A percentile compares a stretch with the other conserved stretches of the same genome.
These are phyloP conservation scores for Phytophthora cryptogea DNA, from an alignment of 352 stramenopile species.

Conservation along the genomic window DNA sequence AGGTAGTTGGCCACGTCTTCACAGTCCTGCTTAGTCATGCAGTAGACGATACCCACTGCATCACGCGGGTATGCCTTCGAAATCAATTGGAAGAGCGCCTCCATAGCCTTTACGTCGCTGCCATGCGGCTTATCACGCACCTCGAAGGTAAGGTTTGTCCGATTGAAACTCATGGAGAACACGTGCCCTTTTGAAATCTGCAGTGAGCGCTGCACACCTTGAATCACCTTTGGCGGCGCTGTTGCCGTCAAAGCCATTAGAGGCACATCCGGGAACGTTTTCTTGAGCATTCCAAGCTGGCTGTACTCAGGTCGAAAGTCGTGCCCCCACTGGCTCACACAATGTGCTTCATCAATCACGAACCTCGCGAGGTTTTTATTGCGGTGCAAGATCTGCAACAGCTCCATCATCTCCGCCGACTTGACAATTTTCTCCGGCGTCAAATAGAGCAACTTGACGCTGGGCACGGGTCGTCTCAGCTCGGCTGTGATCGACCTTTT, in stretches of 20 bases:
- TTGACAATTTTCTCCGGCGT: conserved; percentile 95
- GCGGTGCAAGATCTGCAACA: conserved; percentile 44
- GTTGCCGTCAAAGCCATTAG: conserved; percentile 94
- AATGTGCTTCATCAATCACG: conserved; percentile 95
- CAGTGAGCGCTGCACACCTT: conserved; percentile 75
- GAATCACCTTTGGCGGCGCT: conserved; percentile 85
- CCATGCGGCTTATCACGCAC: conserved; percentile 73
- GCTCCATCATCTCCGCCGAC: conserved; percentile 70
- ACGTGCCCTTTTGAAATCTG: conserved; percentile 78
- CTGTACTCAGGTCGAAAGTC: conserved; percentile 93
- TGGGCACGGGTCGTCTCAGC: conserved; percentile 71
- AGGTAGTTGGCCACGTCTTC: conserved; percentile 92
- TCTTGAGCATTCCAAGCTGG: conserved; percentile 91
- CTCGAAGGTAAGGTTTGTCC: conserved; percentile 93
- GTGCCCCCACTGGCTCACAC: conserved; percentile 89
- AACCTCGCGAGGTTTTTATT: conserved; percentile 90
- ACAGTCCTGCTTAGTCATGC: conserved; percentile 93
- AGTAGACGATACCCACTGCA: conserved; percentile 93
- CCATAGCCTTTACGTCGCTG: conserved; percentile 52
- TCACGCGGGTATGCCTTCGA: conserved; percentile 47
- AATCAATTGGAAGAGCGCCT: conserved; percentile 60
- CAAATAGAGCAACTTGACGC: conserved; percentile 92
- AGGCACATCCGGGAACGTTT: conserved; percentile 89
- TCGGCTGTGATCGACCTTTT: conserved; percentile 77
- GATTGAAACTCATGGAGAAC: conserved; percentile 93